These are phyloP conservation scores for Cyberlindnera veronae DNA, from an alignment of 805 yeast species.

Conservation along the genomic window DNA sequence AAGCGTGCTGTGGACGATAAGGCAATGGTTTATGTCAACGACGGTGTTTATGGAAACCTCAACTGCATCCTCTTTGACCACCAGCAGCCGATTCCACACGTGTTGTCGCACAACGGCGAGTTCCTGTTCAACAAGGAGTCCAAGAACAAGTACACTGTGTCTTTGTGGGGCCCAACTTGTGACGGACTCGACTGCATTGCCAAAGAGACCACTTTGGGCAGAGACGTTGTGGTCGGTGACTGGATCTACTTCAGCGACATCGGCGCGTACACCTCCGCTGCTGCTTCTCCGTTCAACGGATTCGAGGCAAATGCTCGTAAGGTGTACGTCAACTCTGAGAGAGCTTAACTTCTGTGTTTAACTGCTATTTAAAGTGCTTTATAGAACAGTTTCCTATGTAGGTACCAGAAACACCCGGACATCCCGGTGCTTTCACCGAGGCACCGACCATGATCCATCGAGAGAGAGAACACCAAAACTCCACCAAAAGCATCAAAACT, in stretches of 20 bases:
- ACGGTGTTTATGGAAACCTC: conserved; percentile 94
- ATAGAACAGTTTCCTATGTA: too few relatives aligned
- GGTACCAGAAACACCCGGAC: too few relatives aligned
- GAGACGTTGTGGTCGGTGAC: conserved; percentile 75
- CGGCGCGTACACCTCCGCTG: conserved; percentile 93
- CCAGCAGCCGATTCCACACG: conserved; percentile 69
- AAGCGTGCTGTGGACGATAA: conserved; percentile 49
- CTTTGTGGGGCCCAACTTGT: conserved; percentile 98
- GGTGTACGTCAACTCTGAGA: conserved; percentile 54
- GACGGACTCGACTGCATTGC: conserved; percentile 90
- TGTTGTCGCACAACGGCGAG: conserved; percentile 52
- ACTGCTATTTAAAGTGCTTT: not conserved
- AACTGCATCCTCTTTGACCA: conserved; percentile 93
- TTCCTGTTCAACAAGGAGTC: conserved; percentile 37
- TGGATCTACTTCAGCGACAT: conserved; percentile 82
- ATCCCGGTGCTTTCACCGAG: too few relatives aligned
- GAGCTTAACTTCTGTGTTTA: conserved; percentile 1
- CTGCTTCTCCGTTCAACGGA: conserved; percentile 92
- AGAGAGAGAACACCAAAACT: too few relatives aligned
- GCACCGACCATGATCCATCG: not conserved
- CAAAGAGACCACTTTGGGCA: conserved; percentile 46
- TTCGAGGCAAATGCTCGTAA: conserved; percentile 61
- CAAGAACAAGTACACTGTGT: conserved; percentile 38
- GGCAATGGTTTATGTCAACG: conserved; percentile 84
- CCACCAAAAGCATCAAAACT: too few relatives aligned